A percentile compares a stretch with the other conserved stretches of the same genome.
These are phyloP conservation scores for Gossypium lobatum DNA, from an alignment of 441 rosid species.

Conservation along the genomic window DNA sequence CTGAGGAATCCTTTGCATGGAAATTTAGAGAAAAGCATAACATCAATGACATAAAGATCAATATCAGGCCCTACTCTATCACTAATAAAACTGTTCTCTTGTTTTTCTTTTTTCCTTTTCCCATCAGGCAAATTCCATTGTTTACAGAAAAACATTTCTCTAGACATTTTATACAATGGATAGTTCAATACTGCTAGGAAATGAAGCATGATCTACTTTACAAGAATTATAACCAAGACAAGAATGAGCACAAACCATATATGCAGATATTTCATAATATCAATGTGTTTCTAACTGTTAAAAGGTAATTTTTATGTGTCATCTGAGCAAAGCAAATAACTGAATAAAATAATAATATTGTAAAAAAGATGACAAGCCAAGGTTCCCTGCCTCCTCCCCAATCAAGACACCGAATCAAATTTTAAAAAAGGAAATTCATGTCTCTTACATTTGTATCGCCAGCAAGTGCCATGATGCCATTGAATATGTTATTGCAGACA, in stretches of 20 bases:
- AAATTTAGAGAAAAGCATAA: background rate
- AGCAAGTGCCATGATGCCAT: slow-evolving; percentile 57
- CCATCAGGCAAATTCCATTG: background rate
- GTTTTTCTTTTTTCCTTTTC: background rate
- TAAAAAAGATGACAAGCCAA: background rate
- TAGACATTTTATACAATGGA: background rate
- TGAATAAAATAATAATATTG: background rate
- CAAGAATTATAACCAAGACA: background rate
- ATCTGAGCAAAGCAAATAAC: background rate
- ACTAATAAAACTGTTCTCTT: background rate
- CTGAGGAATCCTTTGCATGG: background rate
- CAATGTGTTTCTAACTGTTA: background rate
- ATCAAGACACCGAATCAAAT: background rate
- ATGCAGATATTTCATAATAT: background rate
- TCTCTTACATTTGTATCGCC: slow-evolving; percentile 63
- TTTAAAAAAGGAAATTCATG: background rate
- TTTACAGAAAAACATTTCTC: background rate
- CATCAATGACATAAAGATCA: background rate
- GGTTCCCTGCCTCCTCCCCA: background rate
- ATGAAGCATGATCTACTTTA: background rate
- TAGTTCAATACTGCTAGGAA: background rate
- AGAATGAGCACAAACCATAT: no score
- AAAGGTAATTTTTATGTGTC: background rate
- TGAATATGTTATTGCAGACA: slow-evolving; percentile 72
- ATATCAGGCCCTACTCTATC: background rate